Conservation (phyloP, 164 flowering plant species). For the Brasenia schreberi region DNA sequence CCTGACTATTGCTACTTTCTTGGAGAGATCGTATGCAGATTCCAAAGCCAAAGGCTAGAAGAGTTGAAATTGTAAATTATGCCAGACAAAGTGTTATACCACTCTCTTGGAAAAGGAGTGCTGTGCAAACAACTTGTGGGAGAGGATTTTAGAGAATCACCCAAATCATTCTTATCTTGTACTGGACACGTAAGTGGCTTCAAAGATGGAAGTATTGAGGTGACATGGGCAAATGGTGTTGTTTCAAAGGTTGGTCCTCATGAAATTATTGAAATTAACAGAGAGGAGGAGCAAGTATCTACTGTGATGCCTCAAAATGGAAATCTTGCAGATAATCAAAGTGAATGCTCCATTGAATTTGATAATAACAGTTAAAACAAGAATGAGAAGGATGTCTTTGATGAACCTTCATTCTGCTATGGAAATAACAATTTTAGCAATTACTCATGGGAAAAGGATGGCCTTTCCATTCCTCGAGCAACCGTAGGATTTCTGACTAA, state of each 20-base stretch:
- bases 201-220: conserved; percentile 50
- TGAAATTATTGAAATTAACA: conserved; percentile 48
- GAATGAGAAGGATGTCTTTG: conserved; percentile 16
- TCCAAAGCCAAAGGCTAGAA: conserved; percentile 3
- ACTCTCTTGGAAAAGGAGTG: conserved; percentile 4
- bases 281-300: conserved; percentile 33
- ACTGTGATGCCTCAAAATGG: conserved; percentile 19
- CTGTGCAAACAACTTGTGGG: conserved; percentile 5
- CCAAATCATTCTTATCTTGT: conserved; percentile 22
- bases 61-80: background rate
- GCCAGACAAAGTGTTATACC: background rate
- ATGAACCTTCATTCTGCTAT: background rate
- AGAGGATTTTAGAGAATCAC: conserved; percentile 7
- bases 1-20: conserved; percentile 51
- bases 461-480: conserved; percentile 39
- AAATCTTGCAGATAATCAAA: conserved; percentile 19
- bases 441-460: conserved; percentile 15
- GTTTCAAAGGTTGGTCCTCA: conserved; percentile 61
- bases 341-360: conserved; percentile 14
- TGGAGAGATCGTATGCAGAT: conserved; percentile 61
- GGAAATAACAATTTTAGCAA: conserved; percentile 5
- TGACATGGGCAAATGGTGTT: conserved; percentile 75
- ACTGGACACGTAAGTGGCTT: conserved; percentile 61
- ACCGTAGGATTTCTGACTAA: conserved; percentile 51
- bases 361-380: conserved; percentile 18